phyloP scores from a whole-genome alignment of 1,284 basidiomycete species.

The Tilletiopsis washingtonensis region DNA sequence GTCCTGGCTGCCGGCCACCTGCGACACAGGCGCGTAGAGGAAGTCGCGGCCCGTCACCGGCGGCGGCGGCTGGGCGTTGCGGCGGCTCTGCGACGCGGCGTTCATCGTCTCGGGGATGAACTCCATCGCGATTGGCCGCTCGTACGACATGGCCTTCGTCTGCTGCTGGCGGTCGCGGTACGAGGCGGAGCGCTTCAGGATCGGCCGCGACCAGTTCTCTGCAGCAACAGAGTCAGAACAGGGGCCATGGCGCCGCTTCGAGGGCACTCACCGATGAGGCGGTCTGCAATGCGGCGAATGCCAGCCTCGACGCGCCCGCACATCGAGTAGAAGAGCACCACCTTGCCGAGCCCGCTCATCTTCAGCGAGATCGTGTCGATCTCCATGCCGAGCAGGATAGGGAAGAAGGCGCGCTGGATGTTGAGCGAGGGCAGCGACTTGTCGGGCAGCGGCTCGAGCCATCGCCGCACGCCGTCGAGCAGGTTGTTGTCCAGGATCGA shows the following conservation, averaged over 20 bases:
- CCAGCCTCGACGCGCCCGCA: conserved; percentile 71
- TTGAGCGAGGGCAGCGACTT: conserved; percentile 86
- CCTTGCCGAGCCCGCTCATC: conserved; percentile 80
- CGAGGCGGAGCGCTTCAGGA: conserved; percentile 39
- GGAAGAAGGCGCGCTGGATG: conserved; percentile 88
- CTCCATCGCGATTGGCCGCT: background rate
- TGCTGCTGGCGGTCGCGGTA: conserved; percentile 36
- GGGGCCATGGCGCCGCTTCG: background rate
- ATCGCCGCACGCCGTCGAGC: conserved; percentile 77
- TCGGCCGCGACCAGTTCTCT: conserved; percentile 45
- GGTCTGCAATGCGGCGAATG: conserved; percentile 71
- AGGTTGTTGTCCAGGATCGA: conserved; percentile 93
- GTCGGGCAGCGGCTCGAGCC: conserved; percentile 92
- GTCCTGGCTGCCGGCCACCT: background rate
- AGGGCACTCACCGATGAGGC: conserved; percentile 63
- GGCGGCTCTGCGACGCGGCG: background rate
- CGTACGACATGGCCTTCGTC: background rate
- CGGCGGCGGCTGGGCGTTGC: background rate
- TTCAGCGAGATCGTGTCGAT: conserved; percentile 87
- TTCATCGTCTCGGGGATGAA: background rate
- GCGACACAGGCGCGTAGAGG: conserved; percentile 1
- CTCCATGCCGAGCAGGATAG: conserved; percentile 62
- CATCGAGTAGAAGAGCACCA: conserved; percentile 92
- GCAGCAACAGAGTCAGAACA: background rate
- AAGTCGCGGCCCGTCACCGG: conserved; percentile 1